Evolutionary conservation across 192 early-diverging fungal genomes (phyloP), one percentile per base, ranked within the genome.

Genomic region (Lobosporangium transversale): DNA sequence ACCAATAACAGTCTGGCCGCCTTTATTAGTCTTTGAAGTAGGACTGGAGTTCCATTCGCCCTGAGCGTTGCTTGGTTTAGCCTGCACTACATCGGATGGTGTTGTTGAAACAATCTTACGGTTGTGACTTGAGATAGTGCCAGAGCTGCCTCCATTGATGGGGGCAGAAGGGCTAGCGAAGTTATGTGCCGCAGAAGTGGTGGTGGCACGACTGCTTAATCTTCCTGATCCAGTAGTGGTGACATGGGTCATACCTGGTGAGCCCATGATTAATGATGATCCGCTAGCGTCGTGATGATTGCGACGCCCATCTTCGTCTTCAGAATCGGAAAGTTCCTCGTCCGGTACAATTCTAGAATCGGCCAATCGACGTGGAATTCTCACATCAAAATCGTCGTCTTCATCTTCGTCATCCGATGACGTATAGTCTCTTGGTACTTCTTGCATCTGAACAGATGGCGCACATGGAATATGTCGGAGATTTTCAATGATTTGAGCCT

Each of bases 301-400:
- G 23, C 80, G 79, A 15, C 82, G 61, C 12, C 69, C 69, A 32
- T 82, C 83, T 29, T 92, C 90, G 54, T 94, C 92, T 26, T 94
- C 92, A 11, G 89, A 91, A 61, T 94, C 93, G 11, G 89, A 93
- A 11, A 88, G 81, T 75, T 93, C 91, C 47, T 82, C 89, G n/a
- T 90, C 88, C 24, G 88, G 91, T 20, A 89, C 82, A 33, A 90
- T 79, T 29, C 86, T 87, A 30, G 78, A 59, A 79, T 94, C 91
- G 30, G 79, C 78, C 67, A 87, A 74, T 15, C 81, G 76, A 92
- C 92, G 82, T 24, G 89, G 79, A 48, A 85, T 85, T 56, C 91
- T 79, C 12, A 70, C 68, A 47, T 92, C 80, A 37, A 86, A 80
- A 44, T 90, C 84, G 8, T 83, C 83, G 26, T 87, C 84, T 32